phyloP scores from a whole-genome alignment of 2,329 filamentous ascomycete species.

The Orbilia oligospora region DNA sequence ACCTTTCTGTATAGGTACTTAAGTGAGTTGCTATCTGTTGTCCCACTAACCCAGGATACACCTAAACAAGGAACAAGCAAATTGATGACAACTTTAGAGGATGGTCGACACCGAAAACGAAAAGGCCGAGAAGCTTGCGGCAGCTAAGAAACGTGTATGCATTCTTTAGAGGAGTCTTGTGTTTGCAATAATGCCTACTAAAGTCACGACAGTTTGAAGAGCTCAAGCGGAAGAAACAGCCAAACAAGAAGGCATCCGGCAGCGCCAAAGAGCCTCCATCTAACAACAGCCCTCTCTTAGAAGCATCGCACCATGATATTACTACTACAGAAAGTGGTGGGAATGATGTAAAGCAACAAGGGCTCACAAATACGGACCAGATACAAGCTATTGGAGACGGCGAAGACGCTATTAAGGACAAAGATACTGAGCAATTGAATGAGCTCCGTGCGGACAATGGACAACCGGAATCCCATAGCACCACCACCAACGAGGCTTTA shows the following conservation, averaged over 20 bases:
- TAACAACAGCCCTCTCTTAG: neutral
- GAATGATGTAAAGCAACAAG: neutral
- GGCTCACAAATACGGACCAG: neutral
- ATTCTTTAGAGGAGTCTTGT: too few relatives aligned
- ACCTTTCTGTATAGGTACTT: neutral
- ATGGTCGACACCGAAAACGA: conserved; percentile 50
- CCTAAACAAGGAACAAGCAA: neutral
- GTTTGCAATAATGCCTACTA: neutral
- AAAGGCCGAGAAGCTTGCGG: conserved; percentile 56
- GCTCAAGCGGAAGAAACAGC: conserved; percentile 60
- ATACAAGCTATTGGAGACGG: neutral
- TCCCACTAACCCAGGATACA: neutral
- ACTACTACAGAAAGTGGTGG: conserved; percentile 37
- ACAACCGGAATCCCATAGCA: neutral
- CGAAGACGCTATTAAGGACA: neutral
- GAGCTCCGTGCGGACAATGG: conserved; percentile 57
- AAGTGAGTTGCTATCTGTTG: neutral
- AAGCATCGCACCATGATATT: conserved; percentile 61
- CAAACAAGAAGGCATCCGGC: conserved; percentile 32
- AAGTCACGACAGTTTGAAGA: conserved; percentile 48
- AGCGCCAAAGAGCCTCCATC: neutral
- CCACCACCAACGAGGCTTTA: conserved; percentile 20
- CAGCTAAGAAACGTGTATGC: conserved; percentile 51
- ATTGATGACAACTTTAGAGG: neutral
- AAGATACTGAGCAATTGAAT: conserved; percentile 7